phyloP scores from a whole-genome alignment of 805 yeast genomes.

The Grigorovia humatica region DNA sequence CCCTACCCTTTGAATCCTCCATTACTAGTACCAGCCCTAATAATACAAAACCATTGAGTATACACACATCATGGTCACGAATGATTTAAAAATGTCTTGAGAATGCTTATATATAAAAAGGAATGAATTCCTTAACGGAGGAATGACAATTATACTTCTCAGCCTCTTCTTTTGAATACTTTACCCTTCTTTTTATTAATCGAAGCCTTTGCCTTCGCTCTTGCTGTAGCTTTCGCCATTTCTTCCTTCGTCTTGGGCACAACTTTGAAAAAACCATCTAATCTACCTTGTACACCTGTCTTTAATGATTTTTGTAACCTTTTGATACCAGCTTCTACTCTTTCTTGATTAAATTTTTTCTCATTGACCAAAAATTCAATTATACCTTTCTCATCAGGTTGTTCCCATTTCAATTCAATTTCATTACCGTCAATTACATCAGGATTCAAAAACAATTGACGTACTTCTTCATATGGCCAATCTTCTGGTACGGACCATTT shows the following conservation, averaged over 20 bases:
- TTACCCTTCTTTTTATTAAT: constrained; percentile 17
- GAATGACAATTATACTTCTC: too few relatives aligned
- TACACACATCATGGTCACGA: too few relatives aligned
- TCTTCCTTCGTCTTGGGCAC: constrained; percentile 42
- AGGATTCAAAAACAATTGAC: constrained; percentile 73
- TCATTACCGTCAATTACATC: constrained; percentile 59
- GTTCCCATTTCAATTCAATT: constrained; percentile 70
- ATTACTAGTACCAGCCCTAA: too few relatives aligned
- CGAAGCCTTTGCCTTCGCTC: constrained; percentile 23
- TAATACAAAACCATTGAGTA: too few relatives aligned
- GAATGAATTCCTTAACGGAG: too few relatives aligned
- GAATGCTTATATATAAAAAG: neutral
- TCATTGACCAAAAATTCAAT: constrained; percentile 73
- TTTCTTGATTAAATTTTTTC: constrained; percentile 87
- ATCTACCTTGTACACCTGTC: constrained; percentile 78
- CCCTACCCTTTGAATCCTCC: too few relatives aligned
- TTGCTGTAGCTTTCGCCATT: constrained; percentile 27
- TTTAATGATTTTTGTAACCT: constrained; percentile 76
- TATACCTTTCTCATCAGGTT: constrained; percentile 79
- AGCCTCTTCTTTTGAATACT: constrained; percentile 16
- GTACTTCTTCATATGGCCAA: constrained; percentile 88
- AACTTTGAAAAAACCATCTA: constrained; percentile 84
- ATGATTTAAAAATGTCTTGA: neutral
- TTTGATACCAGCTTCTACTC: constrained; percentile 79
- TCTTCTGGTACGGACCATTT: constrained; percentile 85